Evolutionary conservation across 805 yeast genomes (phyloP).

Genomic region (Zygoascus biomembranicola): DNA sequence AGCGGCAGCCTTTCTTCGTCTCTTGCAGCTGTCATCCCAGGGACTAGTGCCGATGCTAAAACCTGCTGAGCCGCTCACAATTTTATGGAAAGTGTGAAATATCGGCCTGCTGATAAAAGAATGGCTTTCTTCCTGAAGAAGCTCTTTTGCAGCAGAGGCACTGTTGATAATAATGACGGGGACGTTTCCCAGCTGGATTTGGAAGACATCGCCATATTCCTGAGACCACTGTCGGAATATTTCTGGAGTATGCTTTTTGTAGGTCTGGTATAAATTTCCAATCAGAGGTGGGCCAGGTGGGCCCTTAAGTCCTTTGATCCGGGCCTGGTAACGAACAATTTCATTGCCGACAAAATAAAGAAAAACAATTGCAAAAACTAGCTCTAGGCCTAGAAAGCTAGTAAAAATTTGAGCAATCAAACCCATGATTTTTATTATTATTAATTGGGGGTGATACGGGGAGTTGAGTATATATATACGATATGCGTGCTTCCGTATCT

Average conservation of each 20-base stretch:
- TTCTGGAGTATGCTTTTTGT: conserved; percentile 24
- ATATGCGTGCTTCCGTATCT: background rate
- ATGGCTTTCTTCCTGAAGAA: conserved; percentile 35
- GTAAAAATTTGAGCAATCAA: background rate
- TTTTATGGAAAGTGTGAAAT: conserved; percentile 56
- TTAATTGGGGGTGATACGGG: background rate
- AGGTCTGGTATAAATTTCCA: conserved; percentile 3
- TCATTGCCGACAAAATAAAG: conserved; percentile 5
- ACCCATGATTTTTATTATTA: background rate
- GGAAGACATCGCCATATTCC: conserved; percentile 41
- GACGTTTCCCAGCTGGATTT: conserved; percentile 49
- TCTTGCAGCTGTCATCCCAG: conserved; percentile 31
- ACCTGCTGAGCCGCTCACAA: conserved; percentile 40
- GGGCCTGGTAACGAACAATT: conserved; percentile 1
- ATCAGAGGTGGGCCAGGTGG: conserved; percentile 2
- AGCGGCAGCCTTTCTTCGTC: conserved; percentile 32
- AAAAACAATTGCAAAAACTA: background rate
- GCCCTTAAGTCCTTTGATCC: conserved; percentile 3
- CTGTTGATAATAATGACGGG: conserved; percentile 62
- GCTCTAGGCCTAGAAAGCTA: background rate
- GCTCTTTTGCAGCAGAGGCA: conserved; percentile 39
- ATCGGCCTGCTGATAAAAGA: conserved; percentile 54
- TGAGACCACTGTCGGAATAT: conserved; percentile 32
- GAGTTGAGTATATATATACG: background rate
- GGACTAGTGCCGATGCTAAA: conserved; percentile 37